Percentiles rank a stretch among this genome's conserved stretches.
Evolutionary conservation across 768 basidiomycete species (phyloP).

Genomic region (Mycena sanguinolenta): DNA sequence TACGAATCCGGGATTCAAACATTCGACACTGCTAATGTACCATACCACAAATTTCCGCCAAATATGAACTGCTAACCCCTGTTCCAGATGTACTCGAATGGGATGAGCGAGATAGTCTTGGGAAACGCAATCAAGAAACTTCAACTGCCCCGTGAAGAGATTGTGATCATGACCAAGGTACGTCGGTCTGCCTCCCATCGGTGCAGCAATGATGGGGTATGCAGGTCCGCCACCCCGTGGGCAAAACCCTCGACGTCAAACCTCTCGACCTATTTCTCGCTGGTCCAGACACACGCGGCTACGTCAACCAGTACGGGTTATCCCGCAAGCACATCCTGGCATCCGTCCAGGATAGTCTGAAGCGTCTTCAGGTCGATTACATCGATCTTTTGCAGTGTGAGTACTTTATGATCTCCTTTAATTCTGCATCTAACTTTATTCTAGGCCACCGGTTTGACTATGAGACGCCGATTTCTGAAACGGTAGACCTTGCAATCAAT

Average conservation of each 20-base stretch:
- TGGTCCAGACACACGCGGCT: slow-evolving; percentile 55
- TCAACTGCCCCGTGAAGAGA: slow-evolving; percentile 53
- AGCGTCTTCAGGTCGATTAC: slow-evolving; percentile 63
- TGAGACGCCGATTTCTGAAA: slow-evolving; percentile 46
- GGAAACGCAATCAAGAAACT: slow-evolving; percentile 54
- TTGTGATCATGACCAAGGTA: slow-evolving; percentile 61
- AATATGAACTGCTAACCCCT: slow-evolving; percentile 56
- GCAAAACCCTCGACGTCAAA: too few species aligned
- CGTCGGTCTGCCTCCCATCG: slow-evolving; percentile 68
- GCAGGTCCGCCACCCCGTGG: too few species aligned
- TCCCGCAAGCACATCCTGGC: slow-evolving; percentile 71
- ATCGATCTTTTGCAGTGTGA: slow-evolving; percentile 69
- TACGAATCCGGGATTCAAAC: slow-evolving; percentile 63
- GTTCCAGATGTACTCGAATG: slow-evolving; percentile 17
- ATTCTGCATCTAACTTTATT: neutral
- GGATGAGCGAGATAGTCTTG: slow-evolving; percentile 55
- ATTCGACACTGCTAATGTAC: slow-evolving; percentile 51
- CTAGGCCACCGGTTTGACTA: slow-evolving; percentile 52
- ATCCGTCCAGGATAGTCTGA: slow-evolving; percentile 56
- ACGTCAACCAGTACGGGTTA: slow-evolving; percentile 61
- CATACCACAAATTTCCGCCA: too few species aligned
- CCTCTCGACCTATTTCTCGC: slow-evolving; percentile 46
- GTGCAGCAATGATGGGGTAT: too few species aligned
- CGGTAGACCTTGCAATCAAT: slow-evolving; percentile 61
- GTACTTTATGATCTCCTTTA: neutral